Evolutionary conservation across 1,139 yeast species (phyloP).

Genomic region (Diutina catenulata): DNA sequence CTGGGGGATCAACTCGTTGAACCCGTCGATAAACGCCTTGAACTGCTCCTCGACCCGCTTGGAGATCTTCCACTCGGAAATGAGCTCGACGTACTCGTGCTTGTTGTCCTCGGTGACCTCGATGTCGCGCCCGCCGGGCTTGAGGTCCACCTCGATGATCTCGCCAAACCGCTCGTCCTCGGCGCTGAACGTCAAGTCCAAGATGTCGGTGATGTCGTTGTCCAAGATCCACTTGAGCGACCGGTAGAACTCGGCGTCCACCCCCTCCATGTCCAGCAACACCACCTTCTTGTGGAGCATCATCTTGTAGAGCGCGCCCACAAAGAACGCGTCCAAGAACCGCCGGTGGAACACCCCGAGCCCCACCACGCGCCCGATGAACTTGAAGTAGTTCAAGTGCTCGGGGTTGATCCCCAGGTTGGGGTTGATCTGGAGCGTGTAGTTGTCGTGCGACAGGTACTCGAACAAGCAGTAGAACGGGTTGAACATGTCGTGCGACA

Average conservation of each 20-base stretch:
- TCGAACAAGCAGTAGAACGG: constrained; percentile 96
- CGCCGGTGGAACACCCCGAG: constrained; percentile 97
- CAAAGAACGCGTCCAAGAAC: constrained; percentile 94
- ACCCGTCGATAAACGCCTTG: constrained; percentile 92
- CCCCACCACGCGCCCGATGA: constrained; percentile 97
- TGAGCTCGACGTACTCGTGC: constrained; percentile 87
- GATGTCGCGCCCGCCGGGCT: constrained; percentile 75
- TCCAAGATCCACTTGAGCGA: constrained; percentile 93
- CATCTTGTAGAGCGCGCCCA: constrained; percentile 97
- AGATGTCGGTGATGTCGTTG: constrained; percentile 72
- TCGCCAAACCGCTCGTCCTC: constrained; percentile 97
- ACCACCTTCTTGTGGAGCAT: constrained; percentile 91
- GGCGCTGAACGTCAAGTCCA: constrained; percentile 84
- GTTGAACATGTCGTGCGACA: constrained; percentile 97
- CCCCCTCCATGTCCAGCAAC: constrained; percentile 96
- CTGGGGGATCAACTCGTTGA: constrained; percentile 94
- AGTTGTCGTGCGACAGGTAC: constrained; percentile 95
- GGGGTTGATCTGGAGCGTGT: constrained; percentile 94
- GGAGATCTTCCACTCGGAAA: constrained; percentile 92
- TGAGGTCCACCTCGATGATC: constrained; percentile 79
- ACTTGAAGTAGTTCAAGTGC: constrained; percentile 94
- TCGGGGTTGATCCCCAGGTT: constrained; percentile 97
- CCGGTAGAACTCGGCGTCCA: constrained; percentile 91
- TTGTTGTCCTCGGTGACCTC: constrained; percentile 93
- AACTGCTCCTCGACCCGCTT: constrained; percentile 93